Evolutionary conservation across 805 yeast species (phyloP), one percentile per base, ranked within the genome.

Genomic region (Starmera quercuum): DNA sequence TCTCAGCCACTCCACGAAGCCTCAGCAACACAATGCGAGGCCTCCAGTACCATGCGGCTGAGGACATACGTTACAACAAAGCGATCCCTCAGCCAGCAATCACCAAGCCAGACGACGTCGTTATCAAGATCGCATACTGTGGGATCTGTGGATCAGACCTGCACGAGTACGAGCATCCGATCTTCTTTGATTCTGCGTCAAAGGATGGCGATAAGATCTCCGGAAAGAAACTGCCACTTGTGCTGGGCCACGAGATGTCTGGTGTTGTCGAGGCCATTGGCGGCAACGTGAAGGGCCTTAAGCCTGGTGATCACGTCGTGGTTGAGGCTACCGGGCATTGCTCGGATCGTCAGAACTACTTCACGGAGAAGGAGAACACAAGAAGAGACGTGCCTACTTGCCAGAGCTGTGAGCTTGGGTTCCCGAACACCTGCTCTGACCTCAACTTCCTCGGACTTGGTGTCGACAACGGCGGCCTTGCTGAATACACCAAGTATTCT

Each of bases 91-190:
- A 57, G 29, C 75, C 75, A 8, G 32, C 36, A 19, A 54, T 62
- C 21, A 39, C 47, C 3, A 48, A 54, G 14, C 56, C 57, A 5
- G 64, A 65, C 30, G 74, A 69, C 34, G 58, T 69, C 23, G 54
- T 66, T n/a, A 39, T 70, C 17, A 64, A 61, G 29, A 58, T 70
- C 14, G 60, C 64, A 11, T 71, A 55, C 47, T 73, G 80, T 44
- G 83, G 83, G 12, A 71, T 73, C 24, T 74, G 82, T 47, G 82
- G 83, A 22, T 61, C 78, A 0, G 83, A 75, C 49, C 53, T 75
- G 14, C 81, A 75, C 41, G 76, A 78, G 51, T 77, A 62, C 41
- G 57, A 64, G 31, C 76, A 70, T 18, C 84, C 81, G 2, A 81
- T 82, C 13, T 72, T 74, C 35, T 74, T 77, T 41, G 68, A 68